Conservation (phyloP, 2,329 filamentous ascomycete genomes). For the Cordyceps farinosa region DNA sequence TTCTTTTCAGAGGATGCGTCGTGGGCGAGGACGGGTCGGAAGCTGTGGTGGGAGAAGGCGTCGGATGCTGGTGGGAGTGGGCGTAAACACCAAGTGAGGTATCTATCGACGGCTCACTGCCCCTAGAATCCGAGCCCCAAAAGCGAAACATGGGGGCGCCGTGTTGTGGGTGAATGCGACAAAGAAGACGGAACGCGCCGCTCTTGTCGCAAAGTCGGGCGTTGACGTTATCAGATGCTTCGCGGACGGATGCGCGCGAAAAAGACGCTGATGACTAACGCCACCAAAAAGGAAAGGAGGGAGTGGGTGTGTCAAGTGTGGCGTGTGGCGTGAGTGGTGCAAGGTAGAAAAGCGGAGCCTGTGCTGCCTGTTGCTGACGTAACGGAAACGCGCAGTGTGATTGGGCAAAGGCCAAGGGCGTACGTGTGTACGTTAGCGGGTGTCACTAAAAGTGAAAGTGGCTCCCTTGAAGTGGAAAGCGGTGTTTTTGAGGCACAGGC, state of each 20-base stretch:
- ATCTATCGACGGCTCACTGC: conserved; percentile 50
- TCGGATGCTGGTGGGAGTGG: conserved; percentile 30
- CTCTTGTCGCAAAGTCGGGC: conserved; percentile 12
- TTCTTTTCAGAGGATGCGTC: conserved; percentile 38
- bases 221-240: conserved; percentile 11
- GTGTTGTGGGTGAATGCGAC: conserved; percentile 20
- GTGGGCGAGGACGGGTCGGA: conserved; percentile 18
- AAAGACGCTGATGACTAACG: conserved; percentile 10
- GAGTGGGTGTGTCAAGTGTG: conserved; percentile 7
- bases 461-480: conserved; percentile 8
- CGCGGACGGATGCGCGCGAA: background rate
- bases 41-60: conserved; percentile 26
- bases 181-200: conserved; percentile 18
- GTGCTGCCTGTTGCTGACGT: conserved; percentile 32
- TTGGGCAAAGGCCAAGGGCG: conserved; percentile 8
- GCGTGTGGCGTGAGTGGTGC: conserved; percentile 18
- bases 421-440: conserved; percentile 5
- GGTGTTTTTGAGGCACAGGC: conserved; percentile 12
- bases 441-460: conserved; percentile 13
- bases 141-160: conserved; percentile 59
- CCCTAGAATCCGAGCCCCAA: conserved; percentile 56
- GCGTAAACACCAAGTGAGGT: conserved; percentile 36
- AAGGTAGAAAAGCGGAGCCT: conserved; percentile 19
- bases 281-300: background rate
- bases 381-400: conserved; percentile 25